Percentiles rank a stretch among this genome's conserved stretches.
These are phyloP conservation scores for Syzygium aqueum DNA, from an alignment of 345 rosid species.

Conservation along the genomic window DNA sequence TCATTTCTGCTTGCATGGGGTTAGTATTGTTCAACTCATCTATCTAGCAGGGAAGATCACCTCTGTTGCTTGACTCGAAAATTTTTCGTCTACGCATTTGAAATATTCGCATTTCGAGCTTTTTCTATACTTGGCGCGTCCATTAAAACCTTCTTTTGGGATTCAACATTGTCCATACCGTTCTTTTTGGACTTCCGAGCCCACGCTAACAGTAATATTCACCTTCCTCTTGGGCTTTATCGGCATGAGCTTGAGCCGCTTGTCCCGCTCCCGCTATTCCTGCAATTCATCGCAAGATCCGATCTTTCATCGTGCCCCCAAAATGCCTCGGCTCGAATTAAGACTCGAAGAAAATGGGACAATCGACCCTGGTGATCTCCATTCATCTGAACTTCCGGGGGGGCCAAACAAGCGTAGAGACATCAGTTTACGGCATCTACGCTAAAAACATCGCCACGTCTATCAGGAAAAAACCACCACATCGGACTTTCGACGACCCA, in stretches of 20 bases:
- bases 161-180: rapidly evolving
- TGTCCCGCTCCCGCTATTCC: background rate
- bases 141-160: rapidly evolving
- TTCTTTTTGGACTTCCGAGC: background rate
- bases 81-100: background rate
- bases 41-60: no score
- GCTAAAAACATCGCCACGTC: background rate
- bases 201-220: background rate
- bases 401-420: background rate
- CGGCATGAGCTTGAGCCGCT: background rate
- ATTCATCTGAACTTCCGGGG: background rate
- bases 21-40: background rate
- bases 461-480: no score
- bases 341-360: rapidly evolving
- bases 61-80: background rate
- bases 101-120: background rate
- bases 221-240: background rate
- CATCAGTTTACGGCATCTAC: background rate
- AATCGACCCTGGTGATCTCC: background rate
- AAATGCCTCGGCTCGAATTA: background rate
- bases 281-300: background rate
- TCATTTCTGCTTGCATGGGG: background rate
- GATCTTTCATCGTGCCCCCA: background rate
- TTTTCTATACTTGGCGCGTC: background rate
- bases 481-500: no score